phyloP scores from a whole-genome alignment of 805 yeast genomes.

The Saccharomycopsis fermentans region DNA sequence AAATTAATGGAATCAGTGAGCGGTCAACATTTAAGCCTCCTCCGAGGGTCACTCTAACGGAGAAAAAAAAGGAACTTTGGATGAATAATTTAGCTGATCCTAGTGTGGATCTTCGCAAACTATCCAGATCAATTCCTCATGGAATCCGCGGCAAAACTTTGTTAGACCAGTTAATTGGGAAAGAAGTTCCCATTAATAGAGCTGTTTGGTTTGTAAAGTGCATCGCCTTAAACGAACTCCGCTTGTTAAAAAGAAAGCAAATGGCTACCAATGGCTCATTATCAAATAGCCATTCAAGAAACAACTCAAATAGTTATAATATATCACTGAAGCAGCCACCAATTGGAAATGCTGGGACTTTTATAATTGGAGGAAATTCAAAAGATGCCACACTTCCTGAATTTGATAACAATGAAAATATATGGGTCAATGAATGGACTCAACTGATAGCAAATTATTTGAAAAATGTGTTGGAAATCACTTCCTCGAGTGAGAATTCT shows the following conservation, averaged over 20 bases:
- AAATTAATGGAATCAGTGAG: constrained; percentile 35
- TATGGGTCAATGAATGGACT: constrained; percentile 86
- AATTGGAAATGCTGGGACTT: not conserved
- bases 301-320: constrained; percentile 2
- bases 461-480: constrained; percentile 20
- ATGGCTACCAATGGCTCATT: constrained; percentile 8
- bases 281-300: constrained; percentile 7
- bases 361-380: not conserved
- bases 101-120: constrained; percentile 49
- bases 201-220: constrained; percentile 90
- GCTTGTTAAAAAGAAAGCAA: constrained; percentile 45
- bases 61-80: constrained; percentile 80
- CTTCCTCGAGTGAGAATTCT: not conserved
- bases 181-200: constrained; percentile 63
- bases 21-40: constrained; percentile 65
- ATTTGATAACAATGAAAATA: constrained; percentile 33
- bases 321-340: constrained; percentile 10
- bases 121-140: constrained; percentile 79
- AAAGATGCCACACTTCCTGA: constrained; percentile 2
- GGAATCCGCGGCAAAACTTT: constrained; percentile 69
- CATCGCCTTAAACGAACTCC: constrained; percentile 68
- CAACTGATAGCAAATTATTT: constrained; percentile 57
- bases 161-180: constrained; percentile 60
- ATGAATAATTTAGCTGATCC: constrained; percentile 66
- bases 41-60: constrained; percentile 83